Evolutionary conservation across 2,329 filamentous ascomycete genomes (phyloP).

Genomic region (Claviceps purpurea): DNA sequence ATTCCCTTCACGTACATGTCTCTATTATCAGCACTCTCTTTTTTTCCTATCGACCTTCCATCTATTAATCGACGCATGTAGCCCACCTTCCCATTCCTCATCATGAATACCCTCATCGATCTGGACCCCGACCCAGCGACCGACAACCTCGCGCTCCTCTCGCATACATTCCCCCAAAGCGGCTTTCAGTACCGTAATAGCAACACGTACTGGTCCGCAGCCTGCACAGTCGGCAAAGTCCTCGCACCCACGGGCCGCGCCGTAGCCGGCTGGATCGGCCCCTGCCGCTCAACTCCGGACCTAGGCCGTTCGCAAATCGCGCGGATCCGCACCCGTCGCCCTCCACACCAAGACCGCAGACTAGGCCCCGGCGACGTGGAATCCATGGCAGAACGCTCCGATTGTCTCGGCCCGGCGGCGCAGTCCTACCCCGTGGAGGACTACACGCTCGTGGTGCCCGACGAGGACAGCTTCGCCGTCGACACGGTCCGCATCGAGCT

Average conservation of each 20-base stretch:
- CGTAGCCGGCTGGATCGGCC: conserved; percentile 62
- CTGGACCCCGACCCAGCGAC: conserved; percentile 56
- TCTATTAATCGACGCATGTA: conserved; percentile 10
- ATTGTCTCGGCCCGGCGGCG: conserved; percentile 52
- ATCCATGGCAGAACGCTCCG: conserved; percentile 53
- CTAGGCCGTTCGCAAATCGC: conserved; percentile 57
- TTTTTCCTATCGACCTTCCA: no score
- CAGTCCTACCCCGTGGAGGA: conserved; percentile 52
- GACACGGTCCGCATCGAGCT: conserved; percentile 60
- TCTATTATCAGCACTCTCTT: neutral
- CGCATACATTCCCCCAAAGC: conserved; percentile 53
- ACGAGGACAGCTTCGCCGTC: conserved; percentile 41
- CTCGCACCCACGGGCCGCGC: conserved; percentile 58
- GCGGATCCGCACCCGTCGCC: conserved; percentile 46
- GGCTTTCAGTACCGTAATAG: conserved; percentile 65
- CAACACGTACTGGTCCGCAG: conserved; percentile 64
- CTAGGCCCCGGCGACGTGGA: conserved; percentile 47
- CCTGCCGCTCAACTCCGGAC: conserved; percentile 53
- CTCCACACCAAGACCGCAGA: conserved; percentile 30
- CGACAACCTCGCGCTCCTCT: conserved; percentile 51
- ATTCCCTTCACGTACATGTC: neutral
- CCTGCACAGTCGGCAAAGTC: conserved; percentile 63
- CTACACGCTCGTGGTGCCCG: conserved; percentile 48
- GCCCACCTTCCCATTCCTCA: conserved; percentile 55
- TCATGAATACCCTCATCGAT: conserved; percentile 68